phyloP scores from a whole-genome alignment of 2,329 filamentous ascomycete genomes.

The Periconia macrospinosa region DNA sequence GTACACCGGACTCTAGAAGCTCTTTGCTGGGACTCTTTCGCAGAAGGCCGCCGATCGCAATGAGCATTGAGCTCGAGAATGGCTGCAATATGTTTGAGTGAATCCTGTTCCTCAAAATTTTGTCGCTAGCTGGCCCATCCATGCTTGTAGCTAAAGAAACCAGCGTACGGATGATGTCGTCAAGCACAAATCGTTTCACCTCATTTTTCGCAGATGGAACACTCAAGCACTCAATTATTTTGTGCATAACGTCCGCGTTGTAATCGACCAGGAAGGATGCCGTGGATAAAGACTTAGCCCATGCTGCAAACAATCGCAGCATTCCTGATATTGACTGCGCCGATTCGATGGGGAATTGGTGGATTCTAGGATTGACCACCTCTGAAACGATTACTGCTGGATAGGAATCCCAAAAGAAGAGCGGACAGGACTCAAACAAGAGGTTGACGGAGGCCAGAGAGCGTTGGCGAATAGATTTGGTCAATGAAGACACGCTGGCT shows the following conservation, averaged over 20 bases:
- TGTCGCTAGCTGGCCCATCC: constrained; percentile 48
- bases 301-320: constrained; percentile 77
- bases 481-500: constrained; percentile 53
- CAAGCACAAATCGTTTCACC: constrained; percentile 80
- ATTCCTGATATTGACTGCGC: constrained; percentile 86
- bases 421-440: constrained; percentile 73
- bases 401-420: constrained; percentile 73
- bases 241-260: constrained; percentile 62
- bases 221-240: constrained; percentile 72
- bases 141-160: constrained; percentile 22
- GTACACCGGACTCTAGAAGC: constrained; percentile 76
- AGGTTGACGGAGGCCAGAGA: constrained; percentile 82
- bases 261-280: constrained; percentile 70
- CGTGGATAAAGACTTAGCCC: constrained; percentile 69
- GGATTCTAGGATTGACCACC: constrained; percentile 74
- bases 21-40: constrained; percentile 68
- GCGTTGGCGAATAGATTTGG: constrained; percentile 67
- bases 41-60: constrained; percentile 53
- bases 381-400: constrained; percentile 71
- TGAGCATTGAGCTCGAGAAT: constrained; percentile 68
- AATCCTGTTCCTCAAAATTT: constrained; percentile 53
- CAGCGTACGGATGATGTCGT: constrained; percentile 65
- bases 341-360: constrained; percentile 80
- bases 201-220: constrained; percentile 78
- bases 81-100: constrained; percentile 57